A percentile compares a stretch with the other conserved stretches of the same genome.
Conservation (phyloP, 1,284 basidiomycete species). For the Microbotryomycetes sp. region DNA sequence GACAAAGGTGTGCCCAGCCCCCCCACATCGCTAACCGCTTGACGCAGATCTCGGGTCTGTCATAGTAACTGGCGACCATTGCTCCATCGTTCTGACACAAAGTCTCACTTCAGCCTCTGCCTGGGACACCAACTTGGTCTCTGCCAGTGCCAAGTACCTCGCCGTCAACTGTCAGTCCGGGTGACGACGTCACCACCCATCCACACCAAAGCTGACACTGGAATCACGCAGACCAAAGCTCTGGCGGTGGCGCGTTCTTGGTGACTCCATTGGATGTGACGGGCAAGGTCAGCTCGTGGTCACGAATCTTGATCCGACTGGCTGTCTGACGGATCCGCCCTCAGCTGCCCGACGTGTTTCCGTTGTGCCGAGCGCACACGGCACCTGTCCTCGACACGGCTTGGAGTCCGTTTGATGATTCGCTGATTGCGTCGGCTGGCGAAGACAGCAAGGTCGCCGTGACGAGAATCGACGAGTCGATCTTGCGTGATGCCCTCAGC, state of each 20-base stretch:
- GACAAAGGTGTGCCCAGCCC: background rate
- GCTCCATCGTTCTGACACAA: slow-evolving; percentile 5
- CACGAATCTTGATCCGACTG: background rate
- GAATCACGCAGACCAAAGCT: slow-evolving; percentile 41
- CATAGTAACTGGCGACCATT: background rate
- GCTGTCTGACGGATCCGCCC: slow-evolving; percentile 50
- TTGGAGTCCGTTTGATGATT: slow-evolving; percentile 92
- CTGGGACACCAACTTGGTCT: slow-evolving; percentile 93
- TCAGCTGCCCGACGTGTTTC: slow-evolving; percentile 87
- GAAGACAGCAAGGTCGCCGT: slow-evolving; percentile 91
- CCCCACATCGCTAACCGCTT: background rate
- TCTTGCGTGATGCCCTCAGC: slow-evolving; percentile 76
- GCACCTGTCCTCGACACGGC: slow-evolving; percentile 74
- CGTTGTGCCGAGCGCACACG: slow-evolving; percentile 72
- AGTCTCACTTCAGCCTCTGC: slow-evolving; percentile 55
- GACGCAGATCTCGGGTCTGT: slow-evolving; percentile 8
- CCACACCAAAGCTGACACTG: background rate
- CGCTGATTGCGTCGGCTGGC: slow-evolving; percentile 77
- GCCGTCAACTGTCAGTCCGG: slow-evolving; percentile 85
- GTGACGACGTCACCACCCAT: background rate
- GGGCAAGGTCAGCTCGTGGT: slow-evolving; percentile 37
- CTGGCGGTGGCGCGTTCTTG: slow-evolving; percentile 91
- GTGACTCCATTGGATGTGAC: slow-evolving; percentile 62
- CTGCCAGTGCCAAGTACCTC: slow-evolving; percentile 70
- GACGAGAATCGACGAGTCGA: slow-evolving; percentile 67